Base-by-base conservation (phyloP, 2,329 filamentous ascomycete species). In the Colletotrichum sojae region DNA sequence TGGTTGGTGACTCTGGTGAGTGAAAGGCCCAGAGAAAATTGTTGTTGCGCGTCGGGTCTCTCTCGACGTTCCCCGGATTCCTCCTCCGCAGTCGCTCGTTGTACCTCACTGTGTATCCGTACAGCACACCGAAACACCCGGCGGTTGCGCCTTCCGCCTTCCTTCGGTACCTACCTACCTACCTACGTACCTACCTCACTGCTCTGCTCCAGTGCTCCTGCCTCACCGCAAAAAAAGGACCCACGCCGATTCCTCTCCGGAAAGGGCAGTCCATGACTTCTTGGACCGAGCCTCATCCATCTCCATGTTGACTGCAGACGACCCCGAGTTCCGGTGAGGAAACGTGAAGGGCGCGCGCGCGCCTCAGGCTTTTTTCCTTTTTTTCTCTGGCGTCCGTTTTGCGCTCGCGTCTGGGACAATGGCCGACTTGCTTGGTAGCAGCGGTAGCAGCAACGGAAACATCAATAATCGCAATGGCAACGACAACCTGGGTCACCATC, bases 231-330 rank as follows among this genome's bases (percentile, higher is more conserved):
- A 8, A 27, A 27, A n/a, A 64, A 20, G 52, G 67, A 60, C 67
- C 67, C 62, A 69, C 67, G 63, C 63, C 62, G 67, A 53, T 61
- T 60, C 45, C 51, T 69, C 67, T 60, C 62, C 63, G 67, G 55
- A 67, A 69, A 40, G 62, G 67, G 67, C 55, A 61, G 59, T 56
- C 63, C 67, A 56, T 69, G 51, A 67, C 49, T 54, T 55, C 66
- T 66, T 56, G 59, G 62, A 40, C 59, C 22, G 56, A 69, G 63
- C 67, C 55, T 67, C 62, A 39, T 67, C 56, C 49, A 40, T 69
- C 51, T 69, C 67, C 55, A 69, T 67, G 67, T 61, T 45, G 46
- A 39, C 56, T 52, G 51, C 56, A 56, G 27, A 27, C 43, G 63
- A 51, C 62, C 62, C 67, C 62, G 62, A 67, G 56, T 67, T 46